phyloP scores from a whole-genome alignment of 331 rosid species.

The Telfairia occidentalis region DNA sequence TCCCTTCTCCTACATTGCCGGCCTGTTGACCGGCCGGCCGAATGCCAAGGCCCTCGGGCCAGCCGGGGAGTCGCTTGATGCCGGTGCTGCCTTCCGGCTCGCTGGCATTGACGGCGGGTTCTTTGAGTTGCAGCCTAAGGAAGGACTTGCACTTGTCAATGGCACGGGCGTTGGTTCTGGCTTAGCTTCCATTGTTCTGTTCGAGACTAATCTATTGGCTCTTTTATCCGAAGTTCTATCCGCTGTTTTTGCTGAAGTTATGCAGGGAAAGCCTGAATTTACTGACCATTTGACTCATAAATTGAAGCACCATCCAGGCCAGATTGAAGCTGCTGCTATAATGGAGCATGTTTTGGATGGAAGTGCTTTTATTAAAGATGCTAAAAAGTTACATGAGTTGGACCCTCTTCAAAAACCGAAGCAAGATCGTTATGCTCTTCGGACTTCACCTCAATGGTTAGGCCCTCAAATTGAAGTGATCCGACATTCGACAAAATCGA shows the following conservation, averaged over 20 bases:
- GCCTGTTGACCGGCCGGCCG: constrained; percentile 25
- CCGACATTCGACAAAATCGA: constrained; percentile 18
- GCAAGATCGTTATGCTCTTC: constrained; percentile 11
- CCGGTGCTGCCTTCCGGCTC: constrained; percentile 15
- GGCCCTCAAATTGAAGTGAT: constrained; percentile 34
- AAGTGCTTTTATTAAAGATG: constrained; percentile 23
- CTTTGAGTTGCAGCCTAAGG: constrained; percentile 18
- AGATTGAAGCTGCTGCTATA: constrained; percentile 29
- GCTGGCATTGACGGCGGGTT: constrained; percentile 14
- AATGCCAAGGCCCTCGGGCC: constrained; percentile 23
- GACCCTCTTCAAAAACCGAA: constrained; percentile 2
- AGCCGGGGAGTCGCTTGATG: constrained; percentile 13
- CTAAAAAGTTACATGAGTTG: constrained; percentile 5
- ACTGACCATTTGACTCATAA: constrained; percentile 17
- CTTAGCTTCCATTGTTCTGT: not conserved
- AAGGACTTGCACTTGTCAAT: constrained; percentile 24
- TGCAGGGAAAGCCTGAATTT: constrained; percentile 9
- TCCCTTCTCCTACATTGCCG: constrained; percentile 23
- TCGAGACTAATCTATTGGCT: constrained; percentile 11
- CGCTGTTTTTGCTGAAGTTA: constrained; percentile 24
- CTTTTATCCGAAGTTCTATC: constrained; percentile 21
- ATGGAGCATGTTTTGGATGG: constrained; percentile 32
- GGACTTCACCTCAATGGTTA: constrained; percentile 36
- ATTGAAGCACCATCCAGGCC: constrained; percentile 28
- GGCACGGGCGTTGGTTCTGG: constrained; percentile 34